These are phyloP conservation scores for Euphrasia arctica DNA, from an alignment of 305 asterid genomes.

Conservation along the genomic window DNA sequence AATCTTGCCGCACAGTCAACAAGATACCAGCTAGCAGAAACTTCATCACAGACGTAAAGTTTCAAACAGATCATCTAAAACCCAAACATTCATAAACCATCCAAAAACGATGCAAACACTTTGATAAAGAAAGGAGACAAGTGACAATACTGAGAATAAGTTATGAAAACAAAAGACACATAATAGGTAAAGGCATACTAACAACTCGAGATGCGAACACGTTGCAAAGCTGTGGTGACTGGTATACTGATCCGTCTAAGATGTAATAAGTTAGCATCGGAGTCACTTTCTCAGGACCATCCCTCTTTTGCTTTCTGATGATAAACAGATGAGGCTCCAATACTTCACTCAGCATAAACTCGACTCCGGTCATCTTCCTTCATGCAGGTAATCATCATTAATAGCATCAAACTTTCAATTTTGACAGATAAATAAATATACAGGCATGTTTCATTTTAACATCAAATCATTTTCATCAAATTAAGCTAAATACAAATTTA, in stretches of 20 bases:
- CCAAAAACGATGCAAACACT: background rate
- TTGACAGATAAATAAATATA: background rate
- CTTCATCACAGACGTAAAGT: background rate
- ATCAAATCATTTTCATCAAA: background rate
- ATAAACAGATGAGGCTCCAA: conserved; percentile 91
- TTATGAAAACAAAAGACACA: background rate
- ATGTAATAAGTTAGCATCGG: conserved; percentile 84
- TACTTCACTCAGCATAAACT: conserved; percentile 74
- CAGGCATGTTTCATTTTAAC: background rate
- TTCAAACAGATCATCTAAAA: conserved; percentile 17
- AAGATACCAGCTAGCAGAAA: conserved; percentile 10
- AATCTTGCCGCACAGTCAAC: background rate
- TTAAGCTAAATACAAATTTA: conserved; percentile 16
- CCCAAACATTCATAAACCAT: too few relatives aligned
- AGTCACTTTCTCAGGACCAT: conserved; percentile 91
- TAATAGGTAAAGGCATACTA: conserved; percentile 35
- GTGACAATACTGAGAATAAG: background rate
- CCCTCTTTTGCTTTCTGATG: conserved; percentile 90
- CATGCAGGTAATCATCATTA: conserved; percentile 23
- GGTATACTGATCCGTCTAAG: conserved; percentile 92
- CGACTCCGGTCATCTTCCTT: conserved; percentile 92
- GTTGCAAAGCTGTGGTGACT: conserved; percentile 95
- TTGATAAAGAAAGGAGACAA: background rate
- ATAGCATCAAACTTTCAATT: conserved; percentile 17
- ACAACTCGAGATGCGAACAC: conserved; percentile 92